Evolutionary conservation across 768 basidiomycete genomes (phyloP).

Genomic region (Sporobolomyces phaffii): DNA sequence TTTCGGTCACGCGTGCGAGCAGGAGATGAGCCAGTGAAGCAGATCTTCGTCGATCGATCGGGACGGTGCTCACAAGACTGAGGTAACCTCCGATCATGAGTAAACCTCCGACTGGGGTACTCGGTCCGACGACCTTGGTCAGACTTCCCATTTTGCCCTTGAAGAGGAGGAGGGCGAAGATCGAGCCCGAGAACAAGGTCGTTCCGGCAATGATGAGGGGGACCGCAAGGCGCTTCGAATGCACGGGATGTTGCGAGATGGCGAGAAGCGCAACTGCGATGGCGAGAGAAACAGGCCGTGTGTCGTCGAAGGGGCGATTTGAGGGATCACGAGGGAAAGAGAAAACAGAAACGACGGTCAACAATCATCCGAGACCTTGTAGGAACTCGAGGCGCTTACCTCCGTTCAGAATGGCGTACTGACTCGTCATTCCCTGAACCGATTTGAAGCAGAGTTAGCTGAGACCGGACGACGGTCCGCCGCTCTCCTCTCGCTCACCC

Average conservation of each 20-base stretch:
- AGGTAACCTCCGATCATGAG: slow-evolving; percentile 28
- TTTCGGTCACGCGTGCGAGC: too few species aligned
- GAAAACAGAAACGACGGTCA: not conserved
- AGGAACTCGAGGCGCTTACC: not conserved
- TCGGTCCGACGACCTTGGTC: slow-evolving; percentile 27
- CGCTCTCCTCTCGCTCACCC: slow-evolving; percentile 4
- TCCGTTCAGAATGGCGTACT: slow-evolving; percentile 34
- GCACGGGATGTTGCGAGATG: slow-evolving; percentile 33
- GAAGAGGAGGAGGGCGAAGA: slow-evolving; percentile 35
- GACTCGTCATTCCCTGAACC: slow-evolving; percentile 12
- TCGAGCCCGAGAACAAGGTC: slow-evolving; percentile 29
- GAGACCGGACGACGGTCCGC: not conserved
- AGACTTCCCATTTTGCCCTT: slow-evolving; percentile 27
- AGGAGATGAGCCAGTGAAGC: too few species aligned
- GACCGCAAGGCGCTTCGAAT: slow-evolving; percentile 20
- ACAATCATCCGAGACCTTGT: too few species aligned
- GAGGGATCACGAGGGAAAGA: not conserved
- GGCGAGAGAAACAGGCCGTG: too few species aligned
- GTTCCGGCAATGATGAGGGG: slow-evolving; percentile 35
- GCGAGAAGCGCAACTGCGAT: slow-evolving; percentile 34
- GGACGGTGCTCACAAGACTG: not conserved
- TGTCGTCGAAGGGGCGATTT: not conserved
- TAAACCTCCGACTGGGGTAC: slow-evolving; percentile 31
- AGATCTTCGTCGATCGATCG: too few species aligned
- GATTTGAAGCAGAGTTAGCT: not conserved